phyloP scores from a whole-genome alignment of 192 early-diverging fungal species.

The Coemansia sp. region DNA sequence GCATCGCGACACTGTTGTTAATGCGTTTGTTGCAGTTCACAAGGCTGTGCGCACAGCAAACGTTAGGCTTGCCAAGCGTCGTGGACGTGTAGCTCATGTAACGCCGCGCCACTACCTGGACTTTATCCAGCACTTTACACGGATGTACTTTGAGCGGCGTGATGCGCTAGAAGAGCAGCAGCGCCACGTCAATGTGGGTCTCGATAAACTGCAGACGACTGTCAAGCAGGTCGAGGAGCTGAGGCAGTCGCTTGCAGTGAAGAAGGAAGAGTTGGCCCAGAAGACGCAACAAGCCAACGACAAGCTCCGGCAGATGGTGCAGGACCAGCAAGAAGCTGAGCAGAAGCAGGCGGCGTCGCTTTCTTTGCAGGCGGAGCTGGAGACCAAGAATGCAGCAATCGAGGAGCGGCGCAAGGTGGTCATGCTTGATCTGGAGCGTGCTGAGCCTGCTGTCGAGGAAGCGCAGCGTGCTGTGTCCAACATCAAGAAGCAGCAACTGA shows the following conservation, averaged over 20 bases:
- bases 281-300: slow-evolving; percentile 93
- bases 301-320: slow-evolving; percentile 93
- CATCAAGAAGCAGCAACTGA: slow-evolving; percentile 96
- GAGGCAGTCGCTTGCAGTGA: slow-evolving; percentile 78
- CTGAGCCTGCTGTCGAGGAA: slow-evolving; percentile 94
- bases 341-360: slow-evolving; percentile 80
- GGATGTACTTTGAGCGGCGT: slow-evolving; percentile 87
- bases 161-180: slow-evolving; percentile 97
- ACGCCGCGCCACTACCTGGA: slow-evolving; percentile 99
- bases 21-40: slow-evolving; percentile 93
- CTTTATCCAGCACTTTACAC: slow-evolving; percentile 91
- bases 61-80: slow-evolving; percentile 74
- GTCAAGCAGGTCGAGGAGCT: slow-evolving; percentile 95
- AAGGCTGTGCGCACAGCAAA: slow-evolving; percentile 87
- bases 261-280: slow-evolving; percentile 78
- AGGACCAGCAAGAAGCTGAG: slow-evolving; percentile 92
- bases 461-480: slow-evolving; percentile 90
- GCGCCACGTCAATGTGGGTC: slow-evolving; percentile 94
- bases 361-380: slow-evolving; percentile 74
- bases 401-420: slow-evolving; percentile 78
- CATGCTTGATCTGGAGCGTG: slow-evolving; percentile 85
- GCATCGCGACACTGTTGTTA: slow-evolving; percentile 83
- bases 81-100: slow-evolving; percentile 79
- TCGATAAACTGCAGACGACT: slow-evolving; percentile 94
- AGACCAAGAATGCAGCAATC: slow-evolving; percentile 70